A percentile compares a stretch with the other conserved stretches of the same genome.
Conservation (phyloP, 768 basidiomycete genomes). For the Suillus lakei region DNA sequence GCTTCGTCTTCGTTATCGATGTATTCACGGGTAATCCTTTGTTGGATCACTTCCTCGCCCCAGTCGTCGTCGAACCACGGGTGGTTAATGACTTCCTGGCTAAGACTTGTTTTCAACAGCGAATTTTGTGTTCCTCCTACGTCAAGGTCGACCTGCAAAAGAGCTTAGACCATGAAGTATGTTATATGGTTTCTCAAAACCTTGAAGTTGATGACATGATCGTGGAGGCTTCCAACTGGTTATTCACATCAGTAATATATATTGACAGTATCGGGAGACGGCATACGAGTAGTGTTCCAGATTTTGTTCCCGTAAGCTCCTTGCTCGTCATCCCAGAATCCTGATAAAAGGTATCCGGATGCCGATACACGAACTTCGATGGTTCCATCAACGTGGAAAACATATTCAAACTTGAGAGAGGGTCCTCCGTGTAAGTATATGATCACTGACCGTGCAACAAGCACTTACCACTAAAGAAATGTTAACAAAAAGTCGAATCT, state of each 20-base stretch:
- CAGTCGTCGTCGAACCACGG: constrained; percentile 66
- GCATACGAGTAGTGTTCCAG: constrained; percentile 57
- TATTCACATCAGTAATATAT: neutral
- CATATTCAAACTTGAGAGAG: constrained; percentile 58
- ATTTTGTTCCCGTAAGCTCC: constrained; percentile 60
- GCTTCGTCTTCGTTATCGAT: constrained; percentile 58
- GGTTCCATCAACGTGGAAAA: constrained; percentile 68
- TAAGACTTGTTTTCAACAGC: constrained; percentile 53
- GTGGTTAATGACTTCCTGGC: constrained; percentile 51
- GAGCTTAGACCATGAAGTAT: constrained; percentile 4
- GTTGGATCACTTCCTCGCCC: constrained; percentile 58
- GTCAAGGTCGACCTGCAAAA: constrained; percentile 61
- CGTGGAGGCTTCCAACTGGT: constrained; percentile 69
- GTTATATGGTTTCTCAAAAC: constrained; percentile 23
- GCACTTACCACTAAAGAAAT: constrained; percentile 34
- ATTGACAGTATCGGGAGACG: neutral
- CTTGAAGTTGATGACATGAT: constrained; percentile 71
- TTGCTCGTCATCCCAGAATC: constrained; percentile 58
- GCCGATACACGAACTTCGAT: constrained; percentile 70
- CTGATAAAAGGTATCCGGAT: constrained; percentile 71
- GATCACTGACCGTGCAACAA: neutral
- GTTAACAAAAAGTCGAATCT: neutral
- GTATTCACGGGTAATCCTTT: constrained; percentile 51
- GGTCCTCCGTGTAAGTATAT: neutral
- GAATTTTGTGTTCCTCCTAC: constrained; percentile 64